These are phyloP conservation scores for Hsuehochloa calcarea DNA, from an alignment of 176 grass and related monocot genomes.

Conservation along the genomic window DNA sequence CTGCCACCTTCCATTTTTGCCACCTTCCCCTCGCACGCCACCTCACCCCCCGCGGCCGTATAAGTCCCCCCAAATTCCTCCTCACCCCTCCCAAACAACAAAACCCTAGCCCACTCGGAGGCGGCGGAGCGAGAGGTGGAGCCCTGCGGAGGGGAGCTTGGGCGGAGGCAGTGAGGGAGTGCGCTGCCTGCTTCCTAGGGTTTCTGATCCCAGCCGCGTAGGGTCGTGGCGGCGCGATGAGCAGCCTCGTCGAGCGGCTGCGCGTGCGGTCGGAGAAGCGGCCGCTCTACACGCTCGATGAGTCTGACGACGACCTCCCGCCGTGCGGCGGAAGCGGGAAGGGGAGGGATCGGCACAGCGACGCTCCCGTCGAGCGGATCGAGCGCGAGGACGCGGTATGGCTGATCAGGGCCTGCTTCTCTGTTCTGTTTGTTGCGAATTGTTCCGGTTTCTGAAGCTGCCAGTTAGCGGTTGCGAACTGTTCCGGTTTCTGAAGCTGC, in stretches of 20 bases:
- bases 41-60: not conserved
- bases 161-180: not conserved
- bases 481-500: constrained; percentile 36
- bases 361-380: constrained; percentile 53
- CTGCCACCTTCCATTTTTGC: constrained; percentile 19
- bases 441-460: constrained; percentile 39
- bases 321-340: constrained; percentile 32
- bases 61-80: not conserved
- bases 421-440: constrained; percentile 14
- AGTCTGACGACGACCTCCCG: constrained; percentile 83
- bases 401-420: constrained; percentile 8
- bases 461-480: constrained; percentile 3
- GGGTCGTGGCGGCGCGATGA: constrained; percentile 51
- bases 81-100: constrained; percentile 4
- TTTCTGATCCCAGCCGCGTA: constrained; percentile 22
- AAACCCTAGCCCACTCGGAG: constrained; percentile 46
- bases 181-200: not conserved
- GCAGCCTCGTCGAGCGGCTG: constrained; percentile 94
- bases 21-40: not conserved
- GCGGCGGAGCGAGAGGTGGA: constrained; percentile 16
- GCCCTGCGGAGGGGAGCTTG: not conserved
- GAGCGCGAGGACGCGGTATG: constrained; percentile 80
- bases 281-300: constrained; percentile 77
- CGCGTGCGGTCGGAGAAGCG: constrained; percentile 92
- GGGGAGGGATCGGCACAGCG: constrained; percentile 53